Conservation (phyloP, 1,139 yeast genomes). For the Zhuliangozyma parablackwelliae region DNA sequence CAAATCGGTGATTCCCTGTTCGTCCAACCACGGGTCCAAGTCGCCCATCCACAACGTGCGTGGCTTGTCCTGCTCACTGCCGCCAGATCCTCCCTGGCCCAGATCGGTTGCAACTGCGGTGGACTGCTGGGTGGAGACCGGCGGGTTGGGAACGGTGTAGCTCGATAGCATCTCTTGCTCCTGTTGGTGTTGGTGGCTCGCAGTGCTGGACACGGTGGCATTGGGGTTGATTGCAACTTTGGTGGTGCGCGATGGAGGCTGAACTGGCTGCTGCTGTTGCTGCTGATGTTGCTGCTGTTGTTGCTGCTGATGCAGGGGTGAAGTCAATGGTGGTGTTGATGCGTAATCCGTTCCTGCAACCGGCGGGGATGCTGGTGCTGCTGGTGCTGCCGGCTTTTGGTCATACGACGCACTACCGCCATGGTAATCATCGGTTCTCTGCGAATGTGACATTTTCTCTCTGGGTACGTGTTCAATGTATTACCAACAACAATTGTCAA, state of each 20-base stretch:
- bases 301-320: constrained; percentile 1
- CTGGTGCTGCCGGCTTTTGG: too few relatives aligned
- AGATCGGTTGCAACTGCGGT: constrained; percentile 19
- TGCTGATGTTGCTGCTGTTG: background rate
- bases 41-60: constrained; percentile 78
- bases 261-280: background rate
- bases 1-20: constrained; percentile 50
- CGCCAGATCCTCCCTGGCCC: constrained; percentile 2
- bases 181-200: constrained; percentile 43
- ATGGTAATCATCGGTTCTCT: too few relatives aligned
- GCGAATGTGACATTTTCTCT: too few relatives aligned
- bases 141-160: constrained; percentile 43
- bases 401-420: too few relatives aligned
- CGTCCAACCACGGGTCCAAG: constrained; percentile 70
- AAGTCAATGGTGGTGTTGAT: background rate
- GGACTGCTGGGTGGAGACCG: constrained; percentile 36
- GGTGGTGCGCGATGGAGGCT: constrained; percentile 1
- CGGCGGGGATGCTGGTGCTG: background rate
- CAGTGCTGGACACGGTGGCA: constrained; percentile 30
- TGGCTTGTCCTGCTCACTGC: constrained; percentile 30
- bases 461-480: too few relatives aligned
- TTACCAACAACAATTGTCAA: too few relatives aligned
- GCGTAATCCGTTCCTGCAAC: background rate
- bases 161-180: constrained; percentile 40
- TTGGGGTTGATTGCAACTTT: constrained; percentile 9